Evolutionary conservation across 1,139 yeast species (phyloP).

Genomic region (Kluyveromyces marxianus): DNA sequence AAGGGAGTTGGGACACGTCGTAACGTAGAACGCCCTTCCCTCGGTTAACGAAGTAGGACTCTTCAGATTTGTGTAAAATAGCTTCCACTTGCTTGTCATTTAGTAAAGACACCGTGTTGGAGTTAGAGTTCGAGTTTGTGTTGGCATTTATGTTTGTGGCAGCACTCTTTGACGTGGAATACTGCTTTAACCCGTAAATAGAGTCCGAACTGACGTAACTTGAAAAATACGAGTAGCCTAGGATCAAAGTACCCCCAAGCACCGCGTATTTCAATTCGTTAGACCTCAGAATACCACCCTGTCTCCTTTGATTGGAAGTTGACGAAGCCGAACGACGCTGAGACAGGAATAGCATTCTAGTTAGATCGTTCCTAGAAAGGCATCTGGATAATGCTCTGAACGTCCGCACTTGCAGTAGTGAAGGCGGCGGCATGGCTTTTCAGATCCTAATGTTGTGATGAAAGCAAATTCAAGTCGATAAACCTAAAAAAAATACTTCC

Average conservation of each 20-base stretch:
- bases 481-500: too few species aligned
- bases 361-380: constrained; percentile 13
- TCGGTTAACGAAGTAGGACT: constrained; percentile 70
- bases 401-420: constrained; percentile 8
- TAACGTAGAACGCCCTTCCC: constrained; percentile 90
- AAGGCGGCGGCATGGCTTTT: constrained; percentile 2
- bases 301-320: constrained; percentile 3
- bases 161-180: constrained; percentile 7
- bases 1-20: constrained; percentile 83
- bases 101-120: constrained; percentile 34
- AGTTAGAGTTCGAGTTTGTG: background rate
- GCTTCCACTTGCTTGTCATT: constrained; percentile 69
- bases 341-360: constrained; percentile 9
- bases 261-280: constrained; percentile 15
- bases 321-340: constrained; percentile 1
- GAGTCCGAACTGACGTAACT: constrained; percentile 15
- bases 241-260: constrained; percentile 15
- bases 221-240: constrained; percentile 18
- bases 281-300: constrained; percentile 6
- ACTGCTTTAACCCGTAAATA: constrained; percentile 18
- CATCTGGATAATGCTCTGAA: constrained; percentile 13
- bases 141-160: background rate
- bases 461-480: too few species aligned
- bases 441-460: background rate
- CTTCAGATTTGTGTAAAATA: constrained; percentile 66